Evolutionary conservation across 1,284 basidiomycete genomes (phyloP).

Genomic region (Vanrija sp.): DNA sequence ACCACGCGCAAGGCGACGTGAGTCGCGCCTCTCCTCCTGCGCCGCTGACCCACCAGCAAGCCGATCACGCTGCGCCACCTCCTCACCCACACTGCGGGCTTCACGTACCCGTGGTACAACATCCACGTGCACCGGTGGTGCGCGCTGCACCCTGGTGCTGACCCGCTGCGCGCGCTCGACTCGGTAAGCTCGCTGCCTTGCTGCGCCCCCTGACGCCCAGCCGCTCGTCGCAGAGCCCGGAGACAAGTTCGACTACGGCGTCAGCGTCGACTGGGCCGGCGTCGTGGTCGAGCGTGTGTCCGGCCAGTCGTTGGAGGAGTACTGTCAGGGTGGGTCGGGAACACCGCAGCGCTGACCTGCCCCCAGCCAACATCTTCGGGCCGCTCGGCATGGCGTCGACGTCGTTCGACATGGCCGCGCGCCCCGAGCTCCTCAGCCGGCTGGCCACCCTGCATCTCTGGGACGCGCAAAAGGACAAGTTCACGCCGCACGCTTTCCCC

Average conservation of each 20-base stretch:
- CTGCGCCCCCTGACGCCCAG: neutral
- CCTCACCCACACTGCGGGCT: constrained; percentile 9
- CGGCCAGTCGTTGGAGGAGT: neutral
- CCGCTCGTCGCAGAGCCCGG: neutral
- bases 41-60: neutral
- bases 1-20: neutral
- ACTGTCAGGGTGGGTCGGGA: neutral
- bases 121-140: constrained; percentile 18
- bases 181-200: neutral
- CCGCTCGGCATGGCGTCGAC: constrained; percentile 20
- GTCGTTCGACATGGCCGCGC: constrained; percentile 9
- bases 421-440: constrained; percentile 11
- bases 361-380: constrained; percentile 15
- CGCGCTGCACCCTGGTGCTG: neutral
- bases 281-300: neutral
- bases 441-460: constrained; percentile 13
- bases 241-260: neutral
- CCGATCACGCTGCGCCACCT: constrained; percentile 10
- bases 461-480: neutral
- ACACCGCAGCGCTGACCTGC: neutral
- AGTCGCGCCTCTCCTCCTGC: neutral
- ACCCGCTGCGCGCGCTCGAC: too few relatives aligned
- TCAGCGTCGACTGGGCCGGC: constrained; percentile 5
- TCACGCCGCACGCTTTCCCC: neutral
- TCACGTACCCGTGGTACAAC: constrained; percentile 19